Evolutionary conservation across 371 early-diverging fungal species (phyloP).

Genomic region (Rhizopus microsporus): DNA sequence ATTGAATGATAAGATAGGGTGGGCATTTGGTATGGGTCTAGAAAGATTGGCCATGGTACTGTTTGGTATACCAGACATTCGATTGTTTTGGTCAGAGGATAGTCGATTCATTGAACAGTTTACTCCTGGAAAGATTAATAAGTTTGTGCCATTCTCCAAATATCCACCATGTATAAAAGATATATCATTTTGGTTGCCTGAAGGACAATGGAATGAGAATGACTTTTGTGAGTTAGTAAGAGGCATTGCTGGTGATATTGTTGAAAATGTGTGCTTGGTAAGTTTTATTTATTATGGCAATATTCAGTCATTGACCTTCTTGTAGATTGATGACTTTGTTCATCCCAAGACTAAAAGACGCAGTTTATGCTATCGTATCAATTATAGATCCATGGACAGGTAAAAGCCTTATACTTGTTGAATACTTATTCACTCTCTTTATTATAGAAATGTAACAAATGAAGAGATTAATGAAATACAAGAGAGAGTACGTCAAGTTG

Average conservation of each 20-base stretch:
- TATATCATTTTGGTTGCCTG: conserved; percentile 89
- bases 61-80: conserved; percentile 94
- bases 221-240: conserved; percentile 92
- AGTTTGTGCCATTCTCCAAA: conserved; percentile 83
- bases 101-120: conserved; percentile 90
- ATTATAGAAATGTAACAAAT: conserved; percentile 82
- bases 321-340: conserved; percentile 82
- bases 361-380: conserved; percentile 91
- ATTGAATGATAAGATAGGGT: conserved; percentile 75
- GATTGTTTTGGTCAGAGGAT: conserved; percentile 95
- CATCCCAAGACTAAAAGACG: conserved; percentile 82
- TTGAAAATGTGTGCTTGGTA: conserved; percentile 86
- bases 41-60: conserved; percentile 97
- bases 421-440: background rate
- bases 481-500: conserved; percentile 70
- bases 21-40: conserved; percentile 97
- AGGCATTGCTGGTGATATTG: conserved; percentile 91
- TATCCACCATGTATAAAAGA: conserved; percentile 91
- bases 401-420: conserved; percentile 16
- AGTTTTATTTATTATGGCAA: background rate
- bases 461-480: conserved; percentile 93
- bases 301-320: background rate
- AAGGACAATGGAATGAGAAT: conserved; percentile 80
- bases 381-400: conserved; percentile 90
- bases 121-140: conserved; percentile 58